phyloP scores from a whole-genome alignment of 345 rosid species.

The Euphorbia peplus region DNA sequence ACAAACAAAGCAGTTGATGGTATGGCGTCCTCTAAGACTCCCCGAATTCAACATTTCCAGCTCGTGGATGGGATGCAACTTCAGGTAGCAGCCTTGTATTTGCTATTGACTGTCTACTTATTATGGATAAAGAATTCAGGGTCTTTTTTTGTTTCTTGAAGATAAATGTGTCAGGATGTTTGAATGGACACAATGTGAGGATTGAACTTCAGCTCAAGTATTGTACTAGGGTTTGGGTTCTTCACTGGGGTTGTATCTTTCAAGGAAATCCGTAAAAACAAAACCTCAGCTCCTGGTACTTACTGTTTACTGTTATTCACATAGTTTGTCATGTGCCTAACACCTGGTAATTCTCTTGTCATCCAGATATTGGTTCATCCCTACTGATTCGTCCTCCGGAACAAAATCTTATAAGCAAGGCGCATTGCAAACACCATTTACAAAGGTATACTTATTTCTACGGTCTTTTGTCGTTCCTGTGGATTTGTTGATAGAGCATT shows the following conservation, averaged over 20 bases:
- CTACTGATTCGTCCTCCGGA: constrained; percentile 39
- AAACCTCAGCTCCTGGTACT: constrained; percentile 2
- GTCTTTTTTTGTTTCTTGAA: constrained; percentile 15
- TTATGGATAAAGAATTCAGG: constrained; percentile 45
- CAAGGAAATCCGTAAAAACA: constrained; percentile 45
- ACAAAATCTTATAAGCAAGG: constrained; percentile 36
- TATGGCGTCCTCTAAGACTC: constrained; percentile 48
- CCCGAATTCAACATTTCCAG: constrained; percentile 41
- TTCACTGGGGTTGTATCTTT: constrained; percentile 61
- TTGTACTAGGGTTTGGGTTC: constrained; percentile 53
- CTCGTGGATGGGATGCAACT: constrained; percentile 60
- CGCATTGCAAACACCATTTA: constrained; percentile 56
- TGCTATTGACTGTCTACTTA: not conserved
- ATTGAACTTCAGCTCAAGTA: constrained; percentile 55
- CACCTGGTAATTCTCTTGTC: constrained; percentile 5
- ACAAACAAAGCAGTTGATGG: constrained; percentile 20
- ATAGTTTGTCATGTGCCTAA: not conserved
- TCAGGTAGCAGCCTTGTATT: constrained; percentile 36
- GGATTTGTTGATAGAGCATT: not conserved
- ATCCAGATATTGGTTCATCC: constrained; percentile 52
- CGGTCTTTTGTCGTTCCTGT: not conserved
- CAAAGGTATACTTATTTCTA: constrained; percentile 28
- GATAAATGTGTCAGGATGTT: constrained; percentile 47
- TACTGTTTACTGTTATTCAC: not conserved
- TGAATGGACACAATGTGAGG: constrained; percentile 43